Conservation (phyloP, 768 basidiomycete species). For the Tricholoma hemisulphureum region DNA sequence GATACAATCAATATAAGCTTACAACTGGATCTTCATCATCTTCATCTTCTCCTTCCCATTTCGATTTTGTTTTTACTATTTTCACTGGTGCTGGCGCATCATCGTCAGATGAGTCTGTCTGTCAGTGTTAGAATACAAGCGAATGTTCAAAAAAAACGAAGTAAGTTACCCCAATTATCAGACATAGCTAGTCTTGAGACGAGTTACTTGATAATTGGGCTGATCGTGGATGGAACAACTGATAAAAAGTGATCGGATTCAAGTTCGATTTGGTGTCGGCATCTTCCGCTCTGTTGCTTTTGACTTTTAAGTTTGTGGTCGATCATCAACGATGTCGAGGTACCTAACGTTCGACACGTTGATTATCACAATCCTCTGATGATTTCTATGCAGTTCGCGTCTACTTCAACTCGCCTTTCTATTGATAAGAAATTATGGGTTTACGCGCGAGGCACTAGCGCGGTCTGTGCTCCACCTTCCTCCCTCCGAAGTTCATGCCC, state of each 20-base stretch:
- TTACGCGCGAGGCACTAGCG: slow-evolving; percentile 69
- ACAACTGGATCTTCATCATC: slow-evolving; percentile 80
- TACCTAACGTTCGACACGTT: neutral
- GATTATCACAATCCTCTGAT: neutral
- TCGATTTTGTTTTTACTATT: slow-evolving; percentile 43
- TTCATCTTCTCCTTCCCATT: slow-evolving; percentile 92
- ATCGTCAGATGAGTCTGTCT: slow-evolving; percentile 36
- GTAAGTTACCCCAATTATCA: slow-evolving; percentile 37
- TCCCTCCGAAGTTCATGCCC: slow-evolving; percentile 41
- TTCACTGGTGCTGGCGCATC: slow-evolving; percentile 31
- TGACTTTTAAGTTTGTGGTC: neutral
- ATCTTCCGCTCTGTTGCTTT: slow-evolving; percentile 17
- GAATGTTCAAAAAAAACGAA: neutral
- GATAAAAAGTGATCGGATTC: slow-evolving; percentile 26
- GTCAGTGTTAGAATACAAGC: slow-evolving; percentile 4
- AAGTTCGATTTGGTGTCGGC: slow-evolving; percentile 17
- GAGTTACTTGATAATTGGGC: slow-evolving; percentile 8
- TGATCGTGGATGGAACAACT: slow-evolving; percentile 9
- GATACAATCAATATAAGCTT: slow-evolving; percentile 29
- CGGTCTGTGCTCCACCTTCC: slow-evolving; percentile 60
- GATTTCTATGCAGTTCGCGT: slow-evolving; percentile 24
- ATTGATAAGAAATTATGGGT: slow-evolving; percentile 65
- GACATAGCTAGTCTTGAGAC: slow-evolving; percentile 28
- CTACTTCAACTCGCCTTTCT: slow-evolving; percentile 64
- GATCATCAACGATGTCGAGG: neutral